Conservation (phyloP, 202 grass and related monocot species). For the Saccharum hybrid region DNA sequence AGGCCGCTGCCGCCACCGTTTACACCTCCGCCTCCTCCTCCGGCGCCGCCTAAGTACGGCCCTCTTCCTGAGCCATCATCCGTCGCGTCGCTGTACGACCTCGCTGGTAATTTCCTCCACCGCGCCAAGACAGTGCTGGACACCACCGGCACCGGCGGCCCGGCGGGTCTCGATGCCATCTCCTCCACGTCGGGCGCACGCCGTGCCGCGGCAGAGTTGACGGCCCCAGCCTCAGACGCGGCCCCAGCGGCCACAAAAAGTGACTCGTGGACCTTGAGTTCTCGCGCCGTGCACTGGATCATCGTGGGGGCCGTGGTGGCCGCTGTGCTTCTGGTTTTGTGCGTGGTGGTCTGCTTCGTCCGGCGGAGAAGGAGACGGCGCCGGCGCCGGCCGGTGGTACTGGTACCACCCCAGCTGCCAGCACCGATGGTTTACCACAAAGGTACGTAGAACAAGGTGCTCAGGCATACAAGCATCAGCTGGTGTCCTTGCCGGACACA, state of each 20-base stretch:
- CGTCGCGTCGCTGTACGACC: conserved; percentile 13
- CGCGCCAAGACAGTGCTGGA: not conserved
- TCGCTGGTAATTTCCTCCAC: conserved; percentile 1
- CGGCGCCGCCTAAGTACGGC: conserved; percentile 4
- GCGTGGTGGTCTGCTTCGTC: not conserved
- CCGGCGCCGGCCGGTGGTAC: not conserved
- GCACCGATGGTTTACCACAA: conserved; percentile 17
- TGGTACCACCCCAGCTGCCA: not conserved
- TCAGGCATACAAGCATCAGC: not conserved
- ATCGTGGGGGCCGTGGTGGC: conserved; percentile 19
- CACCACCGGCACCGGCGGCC: not conserved
- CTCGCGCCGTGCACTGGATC: conserved; percentile 35
- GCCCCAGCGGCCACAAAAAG: not conserved
- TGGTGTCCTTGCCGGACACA: not conserved
- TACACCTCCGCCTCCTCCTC: conserved; percentile 1
- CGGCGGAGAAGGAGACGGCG: not conserved
- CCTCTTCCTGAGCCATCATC: conserved; percentile 16
- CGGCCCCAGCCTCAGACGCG: conserved; percentile 23
- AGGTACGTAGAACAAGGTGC: not conserved
- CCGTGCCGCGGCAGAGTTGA: conserved; percentile 14
- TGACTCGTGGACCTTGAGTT: conserved; percentile 23
- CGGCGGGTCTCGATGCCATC: not conserved
- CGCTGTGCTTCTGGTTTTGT: conserved; percentile 1
- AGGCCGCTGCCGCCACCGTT: conserved; percentile 15
- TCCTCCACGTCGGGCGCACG: not conserved